A percentile compares a stretch with the other conserved stretches of the same genome.
These are phyloP conservation scores for Lunularia cruciata DNA, from an alignment of 225 moss, liverwort and hornwort genomes.

Conservation along the genomic window DNA sequence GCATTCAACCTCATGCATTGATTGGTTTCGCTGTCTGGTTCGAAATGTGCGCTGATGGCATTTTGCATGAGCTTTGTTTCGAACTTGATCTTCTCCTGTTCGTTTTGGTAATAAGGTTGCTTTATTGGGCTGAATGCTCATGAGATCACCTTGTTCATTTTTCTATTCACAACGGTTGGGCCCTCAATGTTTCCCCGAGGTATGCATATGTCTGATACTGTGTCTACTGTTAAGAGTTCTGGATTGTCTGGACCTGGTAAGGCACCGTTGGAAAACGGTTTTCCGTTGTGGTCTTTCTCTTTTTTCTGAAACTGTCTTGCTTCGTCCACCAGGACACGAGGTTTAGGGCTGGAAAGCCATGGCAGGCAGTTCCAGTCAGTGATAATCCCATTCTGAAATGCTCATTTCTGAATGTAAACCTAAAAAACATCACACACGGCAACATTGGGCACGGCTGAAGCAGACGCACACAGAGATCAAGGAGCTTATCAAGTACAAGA, in stretches of 20 bases:
- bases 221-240: background rate
- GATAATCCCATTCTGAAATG: background rate
- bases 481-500: conserved; percentile 3
- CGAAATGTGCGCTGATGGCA: too few relatives aligned
- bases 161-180: background rate
- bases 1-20: background rate
- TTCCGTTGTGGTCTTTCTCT: background rate
- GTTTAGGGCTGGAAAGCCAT: background rate
- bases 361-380: background rate
- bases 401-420: conserved; percentile 3
- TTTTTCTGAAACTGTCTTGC: background rate
- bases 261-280: background rate
- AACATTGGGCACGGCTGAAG: background rate
- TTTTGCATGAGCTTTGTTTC: background rate
- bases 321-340: conserved; percentile 6
- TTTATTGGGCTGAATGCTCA: too few relatives aligned
- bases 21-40: background rate
- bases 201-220: too few relatives aligned
- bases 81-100: background rate
- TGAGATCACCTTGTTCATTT: background rate
- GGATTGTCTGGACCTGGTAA: background rate
- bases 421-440: background rate
- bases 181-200: background rate
- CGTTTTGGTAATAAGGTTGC: background rate
- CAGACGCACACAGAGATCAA: background rate